Evolutionary conservation across 2,329 filamentous ascomycete species (phyloP).

Genomic region (Monosporascus cannonballus): DNA sequence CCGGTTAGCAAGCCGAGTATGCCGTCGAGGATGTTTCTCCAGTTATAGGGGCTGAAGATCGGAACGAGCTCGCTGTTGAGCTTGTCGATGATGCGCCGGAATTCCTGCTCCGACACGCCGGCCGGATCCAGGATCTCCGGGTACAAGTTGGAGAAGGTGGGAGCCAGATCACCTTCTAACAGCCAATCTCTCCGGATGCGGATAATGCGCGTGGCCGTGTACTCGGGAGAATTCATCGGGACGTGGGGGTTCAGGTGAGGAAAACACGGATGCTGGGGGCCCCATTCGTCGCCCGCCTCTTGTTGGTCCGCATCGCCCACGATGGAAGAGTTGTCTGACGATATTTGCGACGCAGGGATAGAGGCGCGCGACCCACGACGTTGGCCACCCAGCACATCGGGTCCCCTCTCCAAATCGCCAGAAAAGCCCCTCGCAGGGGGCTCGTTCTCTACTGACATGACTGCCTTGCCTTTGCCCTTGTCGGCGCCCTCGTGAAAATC

Average conservation of each 20-base stretch:
- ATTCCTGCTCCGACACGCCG: slow-evolving; percentile 77
- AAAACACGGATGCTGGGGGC: slow-evolving; percentile 87
- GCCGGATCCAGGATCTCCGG: slow-evolving; percentile 89
- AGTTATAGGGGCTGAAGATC: slow-evolving; percentile 74
- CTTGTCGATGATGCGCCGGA: slow-evolving; percentile 72
- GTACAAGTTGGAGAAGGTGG: slow-evolving; percentile 91
- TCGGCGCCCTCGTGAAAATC: slow-evolving; percentile 25
- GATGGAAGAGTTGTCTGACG: slow-evolving; percentile 53
- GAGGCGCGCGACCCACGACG: slow-evolving; percentile 40
- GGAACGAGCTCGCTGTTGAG: slow-evolving; percentile 71
- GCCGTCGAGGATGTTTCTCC: slow-evolving; percentile 73
- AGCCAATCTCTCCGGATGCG: slow-evolving; percentile 91
- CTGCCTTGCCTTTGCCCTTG: slow-evolving; percentile 46
- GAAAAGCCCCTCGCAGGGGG: slow-evolving; percentile 33
- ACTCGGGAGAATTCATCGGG: slow-evolving; percentile 66
- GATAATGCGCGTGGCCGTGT: slow-evolving; percentile 78
- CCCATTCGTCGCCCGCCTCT: slow-evolving; percentile 76
- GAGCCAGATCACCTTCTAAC: slow-evolving; percentile 79
- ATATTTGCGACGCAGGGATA: slow-evolving; percentile 45
- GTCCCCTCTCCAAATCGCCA: slow-evolving; percentile 51
- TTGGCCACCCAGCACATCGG: slow-evolving; percentile 36
- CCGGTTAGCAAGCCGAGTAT: slow-evolving; percentile 76
- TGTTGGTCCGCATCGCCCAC: slow-evolving; percentile 57
- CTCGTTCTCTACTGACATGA: slow-evolving; percentile 36
- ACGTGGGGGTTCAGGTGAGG: slow-evolving; percentile 93